Evolutionary conservation across 257 asterid species (phyloP).

Genomic region (Nemophila menziesii): DNA sequence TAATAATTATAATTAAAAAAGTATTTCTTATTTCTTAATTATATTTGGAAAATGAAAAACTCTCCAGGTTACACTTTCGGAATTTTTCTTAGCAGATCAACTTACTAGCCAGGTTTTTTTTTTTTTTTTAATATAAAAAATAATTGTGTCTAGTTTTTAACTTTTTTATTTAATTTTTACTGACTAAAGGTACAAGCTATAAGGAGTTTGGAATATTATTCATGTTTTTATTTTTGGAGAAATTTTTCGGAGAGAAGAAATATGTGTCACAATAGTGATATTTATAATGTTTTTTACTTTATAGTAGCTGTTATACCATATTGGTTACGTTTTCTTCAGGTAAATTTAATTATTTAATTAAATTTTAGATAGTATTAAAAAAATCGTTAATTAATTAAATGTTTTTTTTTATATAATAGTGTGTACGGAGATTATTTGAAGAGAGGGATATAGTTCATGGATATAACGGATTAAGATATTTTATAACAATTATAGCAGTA

Average conservation of each 20-base stretch:
- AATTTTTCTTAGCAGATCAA: slow-evolving; percentile 73
- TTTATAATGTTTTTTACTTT: slow-evolving; percentile 54
- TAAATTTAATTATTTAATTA: too few species aligned
- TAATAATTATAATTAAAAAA: too few species aligned
- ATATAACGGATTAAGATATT: slow-evolving; percentile 56
- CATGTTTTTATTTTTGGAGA: slow-evolving; percentile 53
- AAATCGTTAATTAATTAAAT: too few species aligned
- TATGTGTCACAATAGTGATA: slow-evolving; percentile 31
- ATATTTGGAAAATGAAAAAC: too few species aligned
- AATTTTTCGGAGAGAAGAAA: slow-evolving; percentile 22
- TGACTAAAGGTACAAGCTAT: slow-evolving; percentile 59
- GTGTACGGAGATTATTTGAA: slow-evolving; percentile 62
- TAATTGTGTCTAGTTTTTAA: not conserved
- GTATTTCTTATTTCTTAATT: slow-evolving; percentile 7
- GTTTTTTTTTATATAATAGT: too few species aligned
- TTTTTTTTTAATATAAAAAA: too few species aligned
- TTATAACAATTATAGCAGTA: slow-evolving; percentile 65
- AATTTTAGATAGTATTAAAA: too few species aligned
- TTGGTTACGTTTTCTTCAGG: slow-evolving; percentile 89
- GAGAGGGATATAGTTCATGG: slow-evolving; percentile 47
- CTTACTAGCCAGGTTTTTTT: slow-evolving; percentile 65
- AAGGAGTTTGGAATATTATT: slow-evolving; percentile 67
- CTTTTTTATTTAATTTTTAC: not conserved
- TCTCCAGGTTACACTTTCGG: slow-evolving; percentile 56
- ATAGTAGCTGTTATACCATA: slow-evolving; percentile 60